phyloP scores from a whole-genome alignment of 2,329 filamentous ascomycete genomes.

The Ceratocystis harringtonii region DNA sequence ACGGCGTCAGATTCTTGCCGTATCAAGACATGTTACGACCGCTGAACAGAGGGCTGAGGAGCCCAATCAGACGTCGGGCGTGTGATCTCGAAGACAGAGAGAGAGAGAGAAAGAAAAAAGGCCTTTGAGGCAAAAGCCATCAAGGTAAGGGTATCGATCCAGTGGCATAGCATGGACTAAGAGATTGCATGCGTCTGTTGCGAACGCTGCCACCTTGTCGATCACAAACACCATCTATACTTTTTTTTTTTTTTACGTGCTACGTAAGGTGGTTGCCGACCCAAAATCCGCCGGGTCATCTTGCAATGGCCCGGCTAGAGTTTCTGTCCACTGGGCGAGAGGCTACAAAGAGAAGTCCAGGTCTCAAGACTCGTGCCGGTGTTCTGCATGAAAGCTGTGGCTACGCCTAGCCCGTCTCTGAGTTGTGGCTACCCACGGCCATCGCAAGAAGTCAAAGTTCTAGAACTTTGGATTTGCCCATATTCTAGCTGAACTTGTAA shows the following conservation, averaged over 20 bases:
- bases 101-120: background rate
- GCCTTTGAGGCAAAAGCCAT: background rate
- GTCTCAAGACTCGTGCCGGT: too few species aligned
- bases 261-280: background rate
- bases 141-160: background rate
- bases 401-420: background rate
- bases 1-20: slow-evolving; percentile 1
- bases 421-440: background rate
- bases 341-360: too few species aligned
- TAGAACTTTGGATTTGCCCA: background rate
- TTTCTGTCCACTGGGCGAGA: background rate
- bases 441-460: background rate
- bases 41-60: background rate
- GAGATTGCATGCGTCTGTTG: background rate
- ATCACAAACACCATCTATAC: background rate
- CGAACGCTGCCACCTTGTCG: background rate
- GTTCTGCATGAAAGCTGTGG: too few species aligned
- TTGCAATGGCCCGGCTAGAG: background rate
- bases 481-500: background rate
- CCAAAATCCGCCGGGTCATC: background rate
- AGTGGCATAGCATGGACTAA: background rate
- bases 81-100: background rate
- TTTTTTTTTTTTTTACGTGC: background rate
- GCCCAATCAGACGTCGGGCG: background rate
- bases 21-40: background rate